A percentile compares a stretch with the other conserved stretches of the same genome.
phyloP scores from a whole-genome alignment of 1,284 basidiomycete species.

The Cryptococcus sp. region DNA sequence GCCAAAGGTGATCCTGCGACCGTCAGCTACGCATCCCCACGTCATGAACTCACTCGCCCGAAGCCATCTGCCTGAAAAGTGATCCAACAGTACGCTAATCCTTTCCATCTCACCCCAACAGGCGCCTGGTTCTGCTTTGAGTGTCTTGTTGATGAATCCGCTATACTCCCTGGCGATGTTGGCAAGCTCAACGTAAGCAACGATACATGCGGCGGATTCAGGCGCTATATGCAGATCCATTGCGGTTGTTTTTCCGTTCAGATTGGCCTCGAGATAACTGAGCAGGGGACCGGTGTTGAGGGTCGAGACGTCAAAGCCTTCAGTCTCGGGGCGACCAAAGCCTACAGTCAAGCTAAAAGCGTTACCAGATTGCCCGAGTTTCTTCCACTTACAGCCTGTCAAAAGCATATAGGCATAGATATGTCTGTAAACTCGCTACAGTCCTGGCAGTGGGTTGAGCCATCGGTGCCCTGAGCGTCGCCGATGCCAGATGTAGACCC shows the following conservation, averaged over 20 bases:
- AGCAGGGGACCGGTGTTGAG: conserved; percentile 17
- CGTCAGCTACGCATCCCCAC: neutral
- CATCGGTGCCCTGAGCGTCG: neutral
- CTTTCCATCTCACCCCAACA: conserved; percentile 10
- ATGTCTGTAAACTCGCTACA: conserved; percentile 22
- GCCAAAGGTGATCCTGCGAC: conserved; percentile 18
- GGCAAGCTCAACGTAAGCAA: conserved; percentile 26
- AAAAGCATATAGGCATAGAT: conserved; percentile 24
- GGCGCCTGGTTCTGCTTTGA: conserved; percentile 13
- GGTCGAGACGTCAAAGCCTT: conserved; percentile 18
- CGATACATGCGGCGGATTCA: conserved; percentile 18
- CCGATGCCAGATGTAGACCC: conserved; percentile 18
- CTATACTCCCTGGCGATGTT: conserved; percentile 22
- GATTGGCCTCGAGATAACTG: conserved; percentile 1
- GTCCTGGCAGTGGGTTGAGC: conserved; percentile 10
- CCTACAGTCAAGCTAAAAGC: conserved; percentile 21
- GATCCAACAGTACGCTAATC: conserved; percentile 14
- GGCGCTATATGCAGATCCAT: neutral
- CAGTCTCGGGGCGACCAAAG: conserved; percentile 27
- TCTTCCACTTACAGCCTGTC: conserved; percentile 22
- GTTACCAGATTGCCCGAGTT: neutral
- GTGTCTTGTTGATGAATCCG: conserved; percentile 20
- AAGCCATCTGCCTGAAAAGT: conserved; percentile 20
- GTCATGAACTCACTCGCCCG: conserved; percentile 12
- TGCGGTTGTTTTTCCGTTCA: neutral